Percentiles rank a stretch among this genome's conserved stretches.
These are phyloP conservation scores for Syzygium aqueum DNA, from an alignment of 345 rosid genomes.

Conservation along the genomic window DNA sequence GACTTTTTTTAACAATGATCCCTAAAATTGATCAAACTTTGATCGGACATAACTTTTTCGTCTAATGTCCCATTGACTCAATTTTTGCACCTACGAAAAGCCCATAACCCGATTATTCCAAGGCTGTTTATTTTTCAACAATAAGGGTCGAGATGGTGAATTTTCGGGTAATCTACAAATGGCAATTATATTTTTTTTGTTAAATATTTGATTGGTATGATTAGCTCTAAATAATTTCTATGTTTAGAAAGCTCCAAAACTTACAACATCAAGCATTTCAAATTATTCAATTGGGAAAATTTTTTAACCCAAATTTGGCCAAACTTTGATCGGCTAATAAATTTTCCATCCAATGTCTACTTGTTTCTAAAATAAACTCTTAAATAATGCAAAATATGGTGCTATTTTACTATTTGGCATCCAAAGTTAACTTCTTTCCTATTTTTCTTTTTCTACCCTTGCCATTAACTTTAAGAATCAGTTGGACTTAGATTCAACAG, in stretches of 20 bases:
- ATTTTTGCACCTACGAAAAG: neutral
- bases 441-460: neutral
- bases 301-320: neutral
- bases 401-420: neutral
- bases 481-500: neutral
- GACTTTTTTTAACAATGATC: no score
- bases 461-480: neutral
- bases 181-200: neutral
- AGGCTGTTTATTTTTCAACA: no score
- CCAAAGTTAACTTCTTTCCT: neutral
- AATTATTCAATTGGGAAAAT: neutral
- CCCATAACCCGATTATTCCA: neutral
- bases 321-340: neutral
- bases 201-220: neutral
- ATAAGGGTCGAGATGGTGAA: neutral
- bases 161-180: no score
- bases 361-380: neutral
- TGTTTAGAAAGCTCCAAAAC: neutral
- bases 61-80: no score
- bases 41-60: neutral
- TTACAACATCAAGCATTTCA: neutral
- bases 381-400: neutral
- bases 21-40: no score
- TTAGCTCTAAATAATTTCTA: neutral
- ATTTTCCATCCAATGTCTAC: rapidly evolving